Evolutionary conservation across 140 eudicot genomes (phyloP), one percentile per base, ranked within the genome.

Genomic region (Erigeron philadelphicus): DNA sequence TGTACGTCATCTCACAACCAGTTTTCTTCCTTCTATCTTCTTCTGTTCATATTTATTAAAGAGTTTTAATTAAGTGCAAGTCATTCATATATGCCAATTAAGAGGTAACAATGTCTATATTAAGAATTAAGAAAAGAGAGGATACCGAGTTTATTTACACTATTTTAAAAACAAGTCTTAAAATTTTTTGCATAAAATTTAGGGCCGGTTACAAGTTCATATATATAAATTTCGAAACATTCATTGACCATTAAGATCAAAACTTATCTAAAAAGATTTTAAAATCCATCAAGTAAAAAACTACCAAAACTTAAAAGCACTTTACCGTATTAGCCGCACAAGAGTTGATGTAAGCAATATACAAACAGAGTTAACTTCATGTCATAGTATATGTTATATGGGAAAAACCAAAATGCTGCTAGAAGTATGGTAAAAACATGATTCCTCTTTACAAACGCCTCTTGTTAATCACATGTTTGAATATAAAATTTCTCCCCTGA

Each of bases 1-100:
- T 57, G 99, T 94, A 90, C 18, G 96, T 68, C 73, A 42, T 71
- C 68, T 70, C 57, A 25, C 72, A 17, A 11, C 21, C 70, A 66
- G 41, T 31, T 70, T 43, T 70, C 56, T 59, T 40, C 59, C 9
- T 15, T 66, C 16, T 65, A 48, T 42, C 7, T 5, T 61, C 16
- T 71, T 41, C 69, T 38, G 68, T 53, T 57, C 66, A 74, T 25
- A 56, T 21, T 9, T 46, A 48, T 21, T n/a, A 53, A 61, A 67
- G 7, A 15, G 11, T 41, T 15, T 60, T 11, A 13, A 16, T 23
- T 38, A 45, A 35, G 11, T 18, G 50, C 15, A 11, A 53, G 46
- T 64, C 15, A 16, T 58, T 49, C 43, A 31, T 62, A 72, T 48
- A 40, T 15, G 53, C 7, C 61, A 69, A 69, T 60, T 31, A 71